phyloP scores from a whole-genome alignment of 257 asterid species.

The Anisodus tanguticus region DNA sequence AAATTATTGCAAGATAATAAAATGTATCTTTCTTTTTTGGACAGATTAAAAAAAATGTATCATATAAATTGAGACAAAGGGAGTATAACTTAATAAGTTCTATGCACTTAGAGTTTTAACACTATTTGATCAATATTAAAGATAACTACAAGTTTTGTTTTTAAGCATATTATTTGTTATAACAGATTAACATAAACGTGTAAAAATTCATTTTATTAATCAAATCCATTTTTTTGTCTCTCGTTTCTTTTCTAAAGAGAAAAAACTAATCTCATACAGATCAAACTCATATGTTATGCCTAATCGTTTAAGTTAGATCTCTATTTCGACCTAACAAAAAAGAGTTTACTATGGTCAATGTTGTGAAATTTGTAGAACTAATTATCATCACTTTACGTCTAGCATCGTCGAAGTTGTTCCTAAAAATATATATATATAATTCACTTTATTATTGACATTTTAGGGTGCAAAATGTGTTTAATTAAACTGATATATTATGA shows the following conservation, averaged over 20 bases:
- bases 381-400: not conserved
- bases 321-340: not conserved
- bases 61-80: too few species aligned
- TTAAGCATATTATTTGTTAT: not conserved
- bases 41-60: too few species aligned
- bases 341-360: too few species aligned
- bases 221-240: not conserved
- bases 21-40: too few species aligned
- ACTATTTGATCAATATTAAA: not conserved
- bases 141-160: not conserved
- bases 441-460: not conserved
- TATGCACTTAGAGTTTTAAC: not conserved
- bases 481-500: not conserved
- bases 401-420: not conserved
- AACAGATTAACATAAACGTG: not conserved
- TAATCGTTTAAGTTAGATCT: not conserved
- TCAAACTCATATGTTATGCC: not conserved
- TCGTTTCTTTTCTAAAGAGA: not conserved
- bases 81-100: not conserved
- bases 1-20: too few species aligned
- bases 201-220: not conserved
- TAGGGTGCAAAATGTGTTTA: not conserved
- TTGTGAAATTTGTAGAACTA: not conserved
- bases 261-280: not conserved
- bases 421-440: not conserved